Conservation (phyloP, 2,329 filamentous ascomycete species). For the Fusarium sp. region DNA sequence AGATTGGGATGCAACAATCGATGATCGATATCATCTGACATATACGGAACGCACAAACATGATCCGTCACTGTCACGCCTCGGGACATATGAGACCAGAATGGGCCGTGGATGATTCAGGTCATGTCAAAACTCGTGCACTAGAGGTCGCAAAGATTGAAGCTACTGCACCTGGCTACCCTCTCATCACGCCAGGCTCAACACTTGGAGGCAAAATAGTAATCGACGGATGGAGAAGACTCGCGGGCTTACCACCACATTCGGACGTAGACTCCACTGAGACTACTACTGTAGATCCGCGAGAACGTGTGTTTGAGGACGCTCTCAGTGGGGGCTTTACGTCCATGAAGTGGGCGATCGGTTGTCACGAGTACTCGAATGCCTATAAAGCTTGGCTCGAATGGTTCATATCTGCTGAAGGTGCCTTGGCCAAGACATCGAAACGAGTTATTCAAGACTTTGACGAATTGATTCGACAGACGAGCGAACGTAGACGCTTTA, state of each 20-base stretch:
- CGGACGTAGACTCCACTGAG: not conserved
- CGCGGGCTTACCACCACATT: fast-evolving
- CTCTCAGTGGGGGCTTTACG: not conserved
- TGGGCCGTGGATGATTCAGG: fast-evolving
- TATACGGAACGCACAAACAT: not conserved
- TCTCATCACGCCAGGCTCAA: not conserved
- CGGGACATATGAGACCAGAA: not conserved
- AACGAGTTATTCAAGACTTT: not conserved
- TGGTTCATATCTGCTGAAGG: constrained; percentile 8
- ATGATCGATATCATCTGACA: not conserved
- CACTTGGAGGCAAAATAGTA: not conserved
- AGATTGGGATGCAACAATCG: not conserved
- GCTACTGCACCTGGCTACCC: not conserved
- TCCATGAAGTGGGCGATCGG: not conserved
- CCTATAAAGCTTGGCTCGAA: not conserved
- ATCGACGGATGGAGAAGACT: not conserved
- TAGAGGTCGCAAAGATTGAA: not conserved
- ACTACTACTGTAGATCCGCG: not conserved
- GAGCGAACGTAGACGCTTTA: not conserved
- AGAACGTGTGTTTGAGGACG: not conserved
- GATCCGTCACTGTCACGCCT: fast-evolving
- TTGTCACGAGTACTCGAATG: not conserved
- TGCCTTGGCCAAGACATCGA: not conserved
- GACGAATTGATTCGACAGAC: constrained; percentile 2
- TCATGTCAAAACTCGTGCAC: fast-evolving